Conservation (phyloP, 1,139 yeast genomes). For the Kodamaea fungicola region DNA sequence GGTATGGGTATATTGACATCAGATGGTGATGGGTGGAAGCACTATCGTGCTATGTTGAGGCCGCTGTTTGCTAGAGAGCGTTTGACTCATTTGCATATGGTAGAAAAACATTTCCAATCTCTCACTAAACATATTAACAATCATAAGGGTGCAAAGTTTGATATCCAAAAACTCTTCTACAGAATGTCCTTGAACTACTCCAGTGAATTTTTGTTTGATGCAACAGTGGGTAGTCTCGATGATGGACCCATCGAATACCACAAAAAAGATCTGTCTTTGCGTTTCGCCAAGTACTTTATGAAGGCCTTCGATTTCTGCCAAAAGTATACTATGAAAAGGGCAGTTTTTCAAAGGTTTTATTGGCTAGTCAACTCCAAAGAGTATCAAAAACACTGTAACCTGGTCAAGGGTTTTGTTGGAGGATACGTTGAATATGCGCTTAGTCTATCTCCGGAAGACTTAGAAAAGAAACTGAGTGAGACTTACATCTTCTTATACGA, state of each 20-base stretch:
- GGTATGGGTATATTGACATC: slow-evolving; percentile 60
- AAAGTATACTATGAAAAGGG: slow-evolving; percentile 24
- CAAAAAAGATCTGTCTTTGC: neutral
- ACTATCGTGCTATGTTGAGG: slow-evolving; percentile 54
- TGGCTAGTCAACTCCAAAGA: slow-evolving; percentile 24
- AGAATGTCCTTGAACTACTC: slow-evolving; percentile 40
- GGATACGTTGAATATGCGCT: slow-evolving; percentile 28
- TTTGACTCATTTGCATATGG: slow-evolving; percentile 44
- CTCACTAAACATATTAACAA: slow-evolving; percentile 32
- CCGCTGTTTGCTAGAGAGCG: slow-evolving; percentile 60
- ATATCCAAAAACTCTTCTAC: slow-evolving; percentile 38
- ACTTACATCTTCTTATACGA: slow-evolving; percentile 39
- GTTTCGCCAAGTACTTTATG: slow-evolving; percentile 26
- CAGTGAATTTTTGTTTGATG: slow-evolving; percentile 40
- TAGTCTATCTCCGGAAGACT: slow-evolving; percentile 25
- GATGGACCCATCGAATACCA: slow-evolving; percentile 26
- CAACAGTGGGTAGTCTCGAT: slow-evolving; percentile 26
- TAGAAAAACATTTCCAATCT: slow-evolving; percentile 44
- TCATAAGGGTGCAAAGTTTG: slow-evolving; percentile 20
- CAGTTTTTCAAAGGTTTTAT: slow-evolving; percentile 26
- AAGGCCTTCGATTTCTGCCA: slow-evolving; percentile 32
- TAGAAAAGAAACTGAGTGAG: slow-evolving; percentile 31
- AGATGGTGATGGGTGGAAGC: slow-evolving; percentile 56
- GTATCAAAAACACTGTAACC: slow-evolving; percentile 21
- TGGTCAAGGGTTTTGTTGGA: slow-evolving; percentile 25